Evolutionary conservation across 164 flowering plant species (phyloP).

Genomic region (Magnolia officinalis): DNA sequence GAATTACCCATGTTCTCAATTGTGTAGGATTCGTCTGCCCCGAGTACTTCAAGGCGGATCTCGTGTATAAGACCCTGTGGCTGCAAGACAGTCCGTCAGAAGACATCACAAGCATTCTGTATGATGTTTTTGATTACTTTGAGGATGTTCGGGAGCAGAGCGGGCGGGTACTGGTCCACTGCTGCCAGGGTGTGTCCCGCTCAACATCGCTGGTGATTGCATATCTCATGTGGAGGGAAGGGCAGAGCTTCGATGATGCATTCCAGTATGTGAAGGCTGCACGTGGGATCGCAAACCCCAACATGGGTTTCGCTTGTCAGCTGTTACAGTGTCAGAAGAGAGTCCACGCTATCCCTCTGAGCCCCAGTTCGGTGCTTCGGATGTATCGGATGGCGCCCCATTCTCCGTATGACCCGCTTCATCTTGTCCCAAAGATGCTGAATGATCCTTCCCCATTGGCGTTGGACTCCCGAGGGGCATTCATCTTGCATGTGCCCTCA

Average conservation of each 20-base stretch:
- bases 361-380: slow-evolving; percentile 64
- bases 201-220: slow-evolving; percentile 84
- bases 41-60: slow-evolving; percentile 76
- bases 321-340: slow-evolving; percentile 77
- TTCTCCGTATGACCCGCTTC: slow-evolving; percentile 78
- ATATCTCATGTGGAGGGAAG: slow-evolving; percentile 84
- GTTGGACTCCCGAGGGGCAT: slow-evolving; percentile 87
- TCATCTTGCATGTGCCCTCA: slow-evolving; percentile 66
- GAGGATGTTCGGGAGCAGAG: slow-evolving; percentile 75
- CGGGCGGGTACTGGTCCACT: slow-evolving; percentile 81
- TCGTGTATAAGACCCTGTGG: slow-evolving; percentile 89
- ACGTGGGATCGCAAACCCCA: slow-evolving; percentile 74
- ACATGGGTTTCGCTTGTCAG: slow-evolving; percentile 88
- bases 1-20: slow-evolving; percentile 81
- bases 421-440: slow-evolving; percentile 74
- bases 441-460: slow-evolving; percentile 34
- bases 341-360: slow-evolving; percentile 65
- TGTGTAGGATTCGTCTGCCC: slow-evolving; percentile 93
- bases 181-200: slow-evolving; percentile 83
- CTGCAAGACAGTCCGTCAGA: slow-evolving; percentile 75
- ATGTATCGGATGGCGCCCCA: slow-evolving; percentile 87
- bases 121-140: slow-evolving; percentile 88
- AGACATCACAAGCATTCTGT: slow-evolving; percentile 81
- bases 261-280: slow-evolving; percentile 80
- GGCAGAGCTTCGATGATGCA: slow-evolving; percentile 78